These are phyloP conservation scores for Xerocomus cyaneibrunnescens DNA, from an alignment of 1,284 basidiomycete species.

Conservation along the genomic window DNA sequence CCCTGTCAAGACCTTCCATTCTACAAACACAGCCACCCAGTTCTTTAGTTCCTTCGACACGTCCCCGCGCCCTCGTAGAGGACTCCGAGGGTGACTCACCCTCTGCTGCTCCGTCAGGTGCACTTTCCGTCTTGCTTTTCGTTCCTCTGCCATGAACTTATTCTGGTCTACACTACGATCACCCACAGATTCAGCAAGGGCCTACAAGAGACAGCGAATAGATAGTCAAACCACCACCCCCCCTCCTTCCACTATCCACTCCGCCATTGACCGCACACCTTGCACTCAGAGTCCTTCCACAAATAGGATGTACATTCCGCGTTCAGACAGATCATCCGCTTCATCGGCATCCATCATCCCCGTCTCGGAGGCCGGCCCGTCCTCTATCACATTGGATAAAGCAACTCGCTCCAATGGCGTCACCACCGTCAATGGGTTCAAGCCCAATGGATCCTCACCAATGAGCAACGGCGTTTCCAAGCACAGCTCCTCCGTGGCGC, in stretches of 20 bases:
- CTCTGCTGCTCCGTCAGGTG: conserved; percentile 31
- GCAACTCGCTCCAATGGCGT: conserved; percentile 52
- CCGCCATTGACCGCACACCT: conserved; percentile 34
- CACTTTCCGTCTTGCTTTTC: conserved; percentile 4
- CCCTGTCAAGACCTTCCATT: conserved; percentile 25
- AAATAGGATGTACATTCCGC: conserved; percentile 56
- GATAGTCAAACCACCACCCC: conserved; percentile 38
- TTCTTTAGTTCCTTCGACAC: conserved; percentile 60
- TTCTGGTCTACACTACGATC: conserved; percentile 11
- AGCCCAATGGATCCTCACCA: conserved; percentile 31
- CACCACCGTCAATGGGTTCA: conserved; percentile 45
- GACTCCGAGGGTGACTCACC: conserved; percentile 43
- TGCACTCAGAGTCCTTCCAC: conserved; percentile 28
- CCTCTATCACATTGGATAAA: conserved; percentile 45
- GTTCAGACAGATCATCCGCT: conserved; percentile 53
- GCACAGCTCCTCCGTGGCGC: conserved; percentile 47
- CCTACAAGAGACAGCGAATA: conserved; percentile 70
- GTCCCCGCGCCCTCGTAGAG: conserved; percentile 62
- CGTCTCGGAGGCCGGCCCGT: conserved; percentile 52
- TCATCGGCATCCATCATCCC: conserved; percentile 50
- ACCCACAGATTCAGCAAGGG: conserved; percentile 49
- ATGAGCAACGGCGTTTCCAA: conserved; percentile 48
- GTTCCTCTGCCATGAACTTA: not conserved
- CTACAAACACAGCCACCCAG: conserved; percentile 32
- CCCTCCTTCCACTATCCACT: conserved; percentile 23